Conservation (phyloP, 495 filamentous ascomycete genomes). For the Aspergillus cristatus region DNA sequence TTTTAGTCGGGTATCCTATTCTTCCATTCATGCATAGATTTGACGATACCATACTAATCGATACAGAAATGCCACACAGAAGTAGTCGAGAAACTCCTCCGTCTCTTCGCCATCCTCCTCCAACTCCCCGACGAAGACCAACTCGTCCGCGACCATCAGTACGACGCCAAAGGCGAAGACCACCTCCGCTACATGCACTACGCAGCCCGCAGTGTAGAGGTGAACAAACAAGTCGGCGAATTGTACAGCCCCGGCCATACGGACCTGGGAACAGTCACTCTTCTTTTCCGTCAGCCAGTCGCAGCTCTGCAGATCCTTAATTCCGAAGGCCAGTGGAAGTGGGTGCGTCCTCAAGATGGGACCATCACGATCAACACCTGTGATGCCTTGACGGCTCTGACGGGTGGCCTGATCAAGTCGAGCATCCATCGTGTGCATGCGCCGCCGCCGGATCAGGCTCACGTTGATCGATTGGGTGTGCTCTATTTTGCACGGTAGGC, state of each 20-base stretch:
- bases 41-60: background rate
- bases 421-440: conserved; percentile 45
- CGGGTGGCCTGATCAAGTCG: conserved; percentile 40
- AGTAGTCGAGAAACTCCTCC: conserved; percentile 40
- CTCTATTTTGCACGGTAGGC: conserved; percentile 34
- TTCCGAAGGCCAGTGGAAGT: conserved; percentile 29
- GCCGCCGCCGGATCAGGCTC: conserved; percentile 39
- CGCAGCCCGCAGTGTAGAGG: conserved; percentile 29
- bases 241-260: conserved; percentile 30
- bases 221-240: conserved; percentile 28
- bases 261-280: conserved; percentile 31
- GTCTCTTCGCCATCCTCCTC: conserved; percentile 43
- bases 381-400: conserved; percentile 40
- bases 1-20: conserved; percentile 28
- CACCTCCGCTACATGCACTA: conserved; percentile 48
- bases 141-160: conserved; percentile 36
- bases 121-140: conserved; percentile 42
- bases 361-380: conserved; percentile 45
- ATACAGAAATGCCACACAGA: conserved; percentile 39
- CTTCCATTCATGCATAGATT: background rate
- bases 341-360: conserved; percentile 35
- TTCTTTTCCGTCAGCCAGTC: conserved; percentile 40
- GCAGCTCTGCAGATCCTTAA: conserved; percentile 39
- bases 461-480: conserved; percentile 42
- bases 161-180: conserved; percentile 38